A percentile compares a stretch with the other conserved stretches of the same genome.
phyloP scores from a whole-genome alignment of 2,329 filamentous ascomycete species.

The Harringtonia lauricola region DNA sequence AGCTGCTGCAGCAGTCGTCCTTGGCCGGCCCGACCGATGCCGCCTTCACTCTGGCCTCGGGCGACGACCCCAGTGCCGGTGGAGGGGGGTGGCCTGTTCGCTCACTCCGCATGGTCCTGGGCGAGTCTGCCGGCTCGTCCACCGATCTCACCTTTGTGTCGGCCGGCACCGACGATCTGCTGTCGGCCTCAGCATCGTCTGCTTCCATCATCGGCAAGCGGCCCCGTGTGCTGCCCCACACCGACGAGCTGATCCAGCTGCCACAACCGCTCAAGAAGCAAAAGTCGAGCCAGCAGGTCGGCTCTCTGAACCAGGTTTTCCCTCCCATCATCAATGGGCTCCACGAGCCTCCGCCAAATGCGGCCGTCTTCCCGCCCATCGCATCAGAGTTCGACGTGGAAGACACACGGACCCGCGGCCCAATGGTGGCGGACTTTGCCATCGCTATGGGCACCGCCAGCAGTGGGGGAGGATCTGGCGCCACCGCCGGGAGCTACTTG shows the following conservation, averaged over 20 bases:
- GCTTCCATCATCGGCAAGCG: constrained; percentile 9
- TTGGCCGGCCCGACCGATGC: not conserved
- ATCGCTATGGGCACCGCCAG: too few relatives aligned
- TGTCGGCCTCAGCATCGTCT: constrained; percentile 10
- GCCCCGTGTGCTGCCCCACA: constrained; percentile 18
- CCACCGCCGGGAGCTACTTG: not conserved
- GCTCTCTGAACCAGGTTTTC: constrained; percentile 25
- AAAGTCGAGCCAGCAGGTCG: constrained; percentile 42
- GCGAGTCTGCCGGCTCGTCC: not conserved
- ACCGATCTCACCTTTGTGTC: not conserved
- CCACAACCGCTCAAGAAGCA: constrained; percentile 56
- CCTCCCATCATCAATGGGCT: constrained; percentile 57
- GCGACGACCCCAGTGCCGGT: not conserved
- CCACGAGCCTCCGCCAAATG: constrained; percentile 48
- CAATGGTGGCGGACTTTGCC: constrained; percentile 29
- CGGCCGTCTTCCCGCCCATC: constrained; percentile 53
- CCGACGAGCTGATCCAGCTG: constrained; percentile 53
- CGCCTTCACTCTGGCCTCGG: not conserved
- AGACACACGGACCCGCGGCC: constrained; percentile 27
- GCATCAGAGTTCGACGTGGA: constrained; percentile 44
- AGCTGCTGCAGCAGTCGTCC: not conserved
- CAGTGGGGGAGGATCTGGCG: not conserved
- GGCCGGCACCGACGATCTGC: constrained; percentile 26
- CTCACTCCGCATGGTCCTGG: constrained; percentile 5
- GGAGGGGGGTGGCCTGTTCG: constrained; percentile 3